phyloP scores from a whole-genome alignment of 208 protist genomes.

The Leishmania arabica region DNA sequence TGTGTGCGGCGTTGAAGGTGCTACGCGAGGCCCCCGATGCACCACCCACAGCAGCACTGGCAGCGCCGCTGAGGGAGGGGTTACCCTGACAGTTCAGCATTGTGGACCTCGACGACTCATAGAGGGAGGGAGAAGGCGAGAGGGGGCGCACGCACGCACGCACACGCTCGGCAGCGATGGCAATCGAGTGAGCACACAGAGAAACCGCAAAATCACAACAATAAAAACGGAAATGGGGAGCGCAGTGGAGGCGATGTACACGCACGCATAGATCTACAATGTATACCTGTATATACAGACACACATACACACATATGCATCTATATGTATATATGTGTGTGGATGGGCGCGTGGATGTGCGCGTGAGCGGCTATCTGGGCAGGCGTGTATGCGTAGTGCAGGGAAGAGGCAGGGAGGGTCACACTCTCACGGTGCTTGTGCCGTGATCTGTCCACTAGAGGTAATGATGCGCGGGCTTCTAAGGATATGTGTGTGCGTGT shows the following conservation, averaged over 20 bases:
- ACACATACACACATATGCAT: not conserved
- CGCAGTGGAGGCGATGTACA: not conserved
- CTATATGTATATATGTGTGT: not conserved
- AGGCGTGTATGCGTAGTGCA: not conserved
- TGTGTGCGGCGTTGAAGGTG: slow-evolving; percentile 24
- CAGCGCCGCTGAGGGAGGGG: not conserved
- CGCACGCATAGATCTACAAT: not conserved
- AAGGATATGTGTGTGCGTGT: not conserved
- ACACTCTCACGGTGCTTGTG: not conserved
- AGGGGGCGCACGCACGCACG: not conserved
- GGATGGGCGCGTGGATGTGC: not conserved
- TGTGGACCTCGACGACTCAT: not conserved
- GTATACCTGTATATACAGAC: no score
- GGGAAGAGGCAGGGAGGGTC: not conserved
- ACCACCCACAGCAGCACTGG: not conserved
- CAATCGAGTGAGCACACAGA: not conserved
- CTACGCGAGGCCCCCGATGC: not conserved
- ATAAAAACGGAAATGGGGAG: slow-evolving; percentile 7
- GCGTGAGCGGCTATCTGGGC: not conserved
- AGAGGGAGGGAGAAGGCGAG: not conserved
- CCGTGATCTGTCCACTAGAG: not conserved
- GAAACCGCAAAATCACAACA: not conserved
- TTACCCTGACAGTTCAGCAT: not conserved
- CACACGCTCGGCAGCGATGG: not conserved
- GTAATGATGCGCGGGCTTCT: not conserved